phyloP scores from a whole-genome alignment of 345 rosid genomes.

The Lepidium aucheri region DNA sequence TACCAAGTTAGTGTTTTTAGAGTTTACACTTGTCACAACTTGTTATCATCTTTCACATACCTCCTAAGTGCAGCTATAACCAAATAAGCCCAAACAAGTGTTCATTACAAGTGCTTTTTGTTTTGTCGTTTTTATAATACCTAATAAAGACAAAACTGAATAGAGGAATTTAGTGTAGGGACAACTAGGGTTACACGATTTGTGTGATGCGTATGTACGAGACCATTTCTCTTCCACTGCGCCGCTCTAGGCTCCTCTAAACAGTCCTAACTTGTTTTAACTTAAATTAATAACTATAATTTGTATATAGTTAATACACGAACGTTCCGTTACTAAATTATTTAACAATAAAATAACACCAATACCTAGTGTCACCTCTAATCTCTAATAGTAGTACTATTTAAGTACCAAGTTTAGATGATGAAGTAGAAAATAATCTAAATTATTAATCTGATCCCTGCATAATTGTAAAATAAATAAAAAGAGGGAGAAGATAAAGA shows the following conservation, averaged over 20 bases:
- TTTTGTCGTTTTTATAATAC: conserved; percentile 15
- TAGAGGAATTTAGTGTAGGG: conserved; percentile 10
- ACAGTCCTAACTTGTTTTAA: background rate
- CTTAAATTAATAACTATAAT: background rate
- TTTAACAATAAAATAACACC: background rate
- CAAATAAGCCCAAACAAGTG: conserved; percentile 18
- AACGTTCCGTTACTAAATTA: conserved; percentile 1
- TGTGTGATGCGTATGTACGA: conserved; percentile 16
- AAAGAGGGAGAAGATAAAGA: background rate
- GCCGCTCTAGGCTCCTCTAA: conserved; percentile 19
- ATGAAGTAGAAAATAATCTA: no score
- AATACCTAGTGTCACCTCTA: conserved; percentile 12
- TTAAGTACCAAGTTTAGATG: background rate
- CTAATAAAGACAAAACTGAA: conserved; percentile 14
- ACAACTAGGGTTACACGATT: conserved; percentile 26
- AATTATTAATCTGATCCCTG: no score
- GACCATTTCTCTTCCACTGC: conserved; percentile 26
- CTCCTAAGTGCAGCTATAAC: background rate
- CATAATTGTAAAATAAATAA: no score
- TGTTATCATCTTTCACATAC: background rate
- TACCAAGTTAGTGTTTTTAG: background rate
- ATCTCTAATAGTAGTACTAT: background rate
- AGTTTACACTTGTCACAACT: background rate
- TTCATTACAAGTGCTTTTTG: background rate
- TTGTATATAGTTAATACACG: background rate